Evolutionary conservation across 1,284 basidiomycete species (phyloP).

Genomic region (Pisolithus thermaeus): DNA sequence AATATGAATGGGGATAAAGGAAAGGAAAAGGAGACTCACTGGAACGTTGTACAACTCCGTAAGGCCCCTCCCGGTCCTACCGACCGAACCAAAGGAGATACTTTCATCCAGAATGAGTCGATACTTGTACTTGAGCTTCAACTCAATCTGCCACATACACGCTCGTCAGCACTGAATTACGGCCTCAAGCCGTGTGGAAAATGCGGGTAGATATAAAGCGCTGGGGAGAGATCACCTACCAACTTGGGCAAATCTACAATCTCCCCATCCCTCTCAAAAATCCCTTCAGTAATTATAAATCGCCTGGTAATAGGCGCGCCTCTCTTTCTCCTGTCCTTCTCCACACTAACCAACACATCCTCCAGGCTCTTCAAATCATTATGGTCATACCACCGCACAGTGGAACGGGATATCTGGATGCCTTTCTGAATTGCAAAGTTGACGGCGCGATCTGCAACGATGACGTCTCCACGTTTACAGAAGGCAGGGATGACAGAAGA

Average conservation of each 20-base stretch:
- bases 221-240: constrained; percentile 42
- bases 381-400: constrained; percentile 94
- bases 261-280: constrained; percentile 92
- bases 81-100: constrained; percentile 89
- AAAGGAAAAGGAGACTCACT: constrained; percentile 38
- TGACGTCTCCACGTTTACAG: constrained; percentile 96
- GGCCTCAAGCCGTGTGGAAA: background rate
- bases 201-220: background rate
- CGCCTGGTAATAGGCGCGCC: constrained; percentile 78
- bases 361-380: constrained; percentile 91
- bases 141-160: constrained; percentile 63
- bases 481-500: constrained; percentile 96
- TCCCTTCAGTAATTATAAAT: constrained; percentile 96
- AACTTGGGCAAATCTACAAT: constrained; percentile 90
- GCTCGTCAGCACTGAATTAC: background rate
- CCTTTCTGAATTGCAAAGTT: constrained; percentile 97
- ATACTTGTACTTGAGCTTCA: constrained; percentile 95
- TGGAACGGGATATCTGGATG: constrained; percentile 92
- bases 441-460: constrained; percentile 93
- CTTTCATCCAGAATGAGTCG: constrained; percentile 93
- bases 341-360: constrained; percentile 77
- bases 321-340: constrained; percentile 85
- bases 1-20: too few relatives aligned
- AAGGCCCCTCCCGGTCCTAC: constrained; percentile 88
- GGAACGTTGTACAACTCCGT: constrained; percentile 93